Conservation (phyloP, 2,329 filamentous ascomycete genomes). For the Bertia moriformis region DNA sequence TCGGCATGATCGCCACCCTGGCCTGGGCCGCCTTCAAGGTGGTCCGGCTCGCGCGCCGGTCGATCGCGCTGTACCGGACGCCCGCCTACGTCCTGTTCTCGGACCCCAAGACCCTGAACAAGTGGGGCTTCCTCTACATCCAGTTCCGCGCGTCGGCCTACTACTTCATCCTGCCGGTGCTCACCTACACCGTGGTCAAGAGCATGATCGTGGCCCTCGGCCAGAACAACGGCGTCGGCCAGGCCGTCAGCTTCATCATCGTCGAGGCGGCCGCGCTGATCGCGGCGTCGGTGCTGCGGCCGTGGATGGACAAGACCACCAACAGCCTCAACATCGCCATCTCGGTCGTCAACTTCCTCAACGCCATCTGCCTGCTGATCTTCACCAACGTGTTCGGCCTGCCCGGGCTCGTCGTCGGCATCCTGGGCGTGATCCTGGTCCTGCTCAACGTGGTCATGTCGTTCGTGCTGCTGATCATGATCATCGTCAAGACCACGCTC, state of each 20-base stretch:
- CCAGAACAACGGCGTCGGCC: conserved; percentile 55
- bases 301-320: conserved; percentile 98
- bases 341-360: conserved; percentile 76
- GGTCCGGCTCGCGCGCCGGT: conserved; percentile 74
- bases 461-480: conserved; percentile 67
- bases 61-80: conserved; percentile 83
- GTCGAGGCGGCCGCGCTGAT: conserved; percentile 71
- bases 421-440: conserved; percentile 82
- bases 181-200: conserved; percentile 74
- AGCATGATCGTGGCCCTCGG: conserved; percentile 74
- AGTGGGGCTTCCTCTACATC: conserved; percentile 96
- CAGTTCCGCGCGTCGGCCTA: conserved; percentile 92
- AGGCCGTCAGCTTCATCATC: conserved; percentile 70
- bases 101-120: conserved; percentile 83
- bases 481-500: conserved; percentile 63
- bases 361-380: conserved; percentile 74
- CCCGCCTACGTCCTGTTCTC: conserved; percentile 95
- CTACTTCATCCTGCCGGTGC: conserved; percentile 76
- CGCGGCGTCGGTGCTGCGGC: conserved; percentile 63
- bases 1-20: conserved; percentile 65
- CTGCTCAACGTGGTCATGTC: conserved; percentile 74
- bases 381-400: conserved; percentile 79
- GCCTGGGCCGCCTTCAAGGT: conserved; percentile 83
- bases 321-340: conserved; percentile 95
- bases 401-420: conserved; percentile 68